Evolutionary conservation across 2,329 filamentous ascomycete species (phyloP).

Genomic region (Eurotiales sp.): DNA sequence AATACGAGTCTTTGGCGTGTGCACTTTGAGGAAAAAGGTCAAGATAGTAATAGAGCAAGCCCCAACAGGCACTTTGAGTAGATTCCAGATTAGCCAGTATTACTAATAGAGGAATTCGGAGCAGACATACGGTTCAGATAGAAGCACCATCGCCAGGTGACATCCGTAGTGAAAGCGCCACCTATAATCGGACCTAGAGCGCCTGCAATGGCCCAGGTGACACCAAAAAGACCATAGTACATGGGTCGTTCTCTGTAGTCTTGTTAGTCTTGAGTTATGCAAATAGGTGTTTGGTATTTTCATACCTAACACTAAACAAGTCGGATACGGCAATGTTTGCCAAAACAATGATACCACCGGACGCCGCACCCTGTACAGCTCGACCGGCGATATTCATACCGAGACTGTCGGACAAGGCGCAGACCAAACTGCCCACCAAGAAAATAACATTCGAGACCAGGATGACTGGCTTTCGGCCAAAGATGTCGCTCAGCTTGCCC

Average conservation of each 20-base stretch:
- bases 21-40: constrained; percentile 58
- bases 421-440: constrained; percentile 60
- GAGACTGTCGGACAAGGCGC: constrained; percentile 55
- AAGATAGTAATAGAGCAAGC: constrained; percentile 57
- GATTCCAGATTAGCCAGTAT: constrained; percentile 13
- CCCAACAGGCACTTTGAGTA: constrained; percentile 55
- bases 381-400: constrained; percentile 60
- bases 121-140: constrained; percentile 53
- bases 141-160: constrained; percentile 60
- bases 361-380: constrained; percentile 61
- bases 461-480: constrained; percentile 61
- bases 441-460: constrained; percentile 60
- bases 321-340: constrained; percentile 63
- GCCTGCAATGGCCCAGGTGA: constrained; percentile 59
- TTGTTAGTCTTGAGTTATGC: background rate
- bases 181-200: constrained; percentile 60
- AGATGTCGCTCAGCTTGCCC: constrained; percentile 65
- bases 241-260: constrained; percentile 49
- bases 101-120: background rate
- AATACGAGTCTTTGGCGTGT: constrained; percentile 59
- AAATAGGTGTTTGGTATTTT: constrained; percentile 10
- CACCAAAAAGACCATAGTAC: constrained; percentile 61
- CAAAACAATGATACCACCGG: constrained; percentile 61
- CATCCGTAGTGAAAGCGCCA: constrained; percentile 57
- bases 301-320: constrained; percentile 57